Conservation (phyloP, 768 basidiomycete genomes). For the Lentinula guzmanii region DNA sequence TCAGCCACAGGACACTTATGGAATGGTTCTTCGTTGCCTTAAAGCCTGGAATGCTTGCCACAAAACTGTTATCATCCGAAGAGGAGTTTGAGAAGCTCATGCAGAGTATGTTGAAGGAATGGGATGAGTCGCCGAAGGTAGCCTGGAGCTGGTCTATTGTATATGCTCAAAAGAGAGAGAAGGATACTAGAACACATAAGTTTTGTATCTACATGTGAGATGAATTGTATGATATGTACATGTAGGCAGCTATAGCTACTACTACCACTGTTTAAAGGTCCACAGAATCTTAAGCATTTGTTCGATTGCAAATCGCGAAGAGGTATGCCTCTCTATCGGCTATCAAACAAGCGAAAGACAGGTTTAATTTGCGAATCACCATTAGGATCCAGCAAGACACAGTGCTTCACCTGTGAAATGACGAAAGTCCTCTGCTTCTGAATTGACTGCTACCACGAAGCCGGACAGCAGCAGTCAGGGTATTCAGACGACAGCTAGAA, state of each 20-base stretch:
- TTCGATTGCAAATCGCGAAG: constrained; percentile 80
- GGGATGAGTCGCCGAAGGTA: constrained; percentile 3
- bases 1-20: background rate
- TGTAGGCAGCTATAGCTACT: no score
- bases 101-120: background rate
- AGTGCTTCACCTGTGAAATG: constrained; percentile 84
- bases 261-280: no score
- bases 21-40: background rate
- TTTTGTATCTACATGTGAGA: background rate
- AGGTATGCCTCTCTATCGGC: constrained; percentile 59
- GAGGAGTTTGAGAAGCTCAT: constrained; percentile 3
- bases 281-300: no score
- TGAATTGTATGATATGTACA: background rate
- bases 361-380: constrained; percentile 27
- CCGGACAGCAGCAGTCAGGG: no score
- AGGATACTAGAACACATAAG: background rate
- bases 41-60: background rate
- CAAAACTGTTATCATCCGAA: background rate
- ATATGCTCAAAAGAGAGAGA: constrained; percentile 2
- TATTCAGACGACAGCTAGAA: no score
- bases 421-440: constrained; percentile 81
- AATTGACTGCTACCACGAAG: constrained; percentile 21
- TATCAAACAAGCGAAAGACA: background rate
- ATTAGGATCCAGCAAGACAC: constrained; percentile 82
- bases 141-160: constrained; percentile 1